Base-by-base conservation (phyloP, 2,329 filamentous ascomycete genomes). In the Scedosporium minutisporum region DNA sequence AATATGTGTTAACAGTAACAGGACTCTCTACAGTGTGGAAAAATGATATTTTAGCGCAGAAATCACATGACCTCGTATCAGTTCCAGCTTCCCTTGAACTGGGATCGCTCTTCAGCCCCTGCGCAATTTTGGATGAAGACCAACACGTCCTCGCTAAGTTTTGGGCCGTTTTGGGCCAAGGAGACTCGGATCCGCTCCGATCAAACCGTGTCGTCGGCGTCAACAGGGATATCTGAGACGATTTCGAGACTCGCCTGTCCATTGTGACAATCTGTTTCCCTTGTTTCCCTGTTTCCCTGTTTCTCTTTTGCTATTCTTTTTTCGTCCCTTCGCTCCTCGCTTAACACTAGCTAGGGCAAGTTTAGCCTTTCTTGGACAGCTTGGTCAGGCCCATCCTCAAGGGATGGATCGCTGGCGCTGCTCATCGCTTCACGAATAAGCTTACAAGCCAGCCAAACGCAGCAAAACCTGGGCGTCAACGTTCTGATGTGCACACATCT, bases 151-250 rank as follows among this genome's bases (percentile, higher is more conserved):
- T 29, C 18, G 57, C 57, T 29, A 38, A 38, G 33, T 38, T 38
- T 38, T 38, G 33, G 33, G 33, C 33, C 10, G 33, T 38, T 23
- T 23, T 18, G 23, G 23, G 27, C 51, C 18, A 23, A 27, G 51
- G 51, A 23, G 51, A 10, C 18, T 55, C 51, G 6, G 51, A 55
- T 55, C 51, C 51, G 51, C 51, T 55, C 44, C 42, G 59, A 61
- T 61, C 59, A 61, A 61, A 61, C 59, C 51, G n/a, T 55, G 18
- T 27, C 12, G 51, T 27, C 51, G 41, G 38, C 59, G 44, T 21
- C 59, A 53, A 41, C 59, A 46, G 18, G 51, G 51, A 25, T 14
- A 10, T 44, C 44, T 61, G 59, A 61, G 59, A 61, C 59, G 59
- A 12, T 33, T 38, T 29, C 59, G 59, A 61, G 44, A 61, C 59